Evolutionary conservation across 345 rosid genomes (phyloP).

Genomic region (Noccaea caerulescens): DNA sequence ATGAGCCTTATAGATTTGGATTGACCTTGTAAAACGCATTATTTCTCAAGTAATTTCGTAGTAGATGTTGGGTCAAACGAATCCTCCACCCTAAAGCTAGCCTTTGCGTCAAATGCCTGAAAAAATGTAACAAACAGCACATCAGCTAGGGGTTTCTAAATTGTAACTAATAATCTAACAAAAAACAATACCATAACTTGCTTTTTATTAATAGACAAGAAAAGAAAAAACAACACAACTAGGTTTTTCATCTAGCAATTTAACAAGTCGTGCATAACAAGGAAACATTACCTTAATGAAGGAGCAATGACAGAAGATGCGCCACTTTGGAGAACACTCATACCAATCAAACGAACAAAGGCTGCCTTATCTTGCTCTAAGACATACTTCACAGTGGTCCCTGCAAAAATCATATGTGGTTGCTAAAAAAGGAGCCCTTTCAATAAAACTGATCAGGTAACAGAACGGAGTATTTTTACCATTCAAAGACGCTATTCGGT

Average conservation of each 20-base stretch:
- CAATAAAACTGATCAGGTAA: constrained; percentile 16
- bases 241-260: constrained; percentile 7
- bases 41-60: constrained; percentile 82
- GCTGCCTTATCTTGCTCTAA: constrained; percentile 93
- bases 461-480: constrained; percentile 51
- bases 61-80: constrained; percentile 86
- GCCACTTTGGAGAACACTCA: constrained; percentile 92
- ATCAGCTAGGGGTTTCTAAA: background rate
- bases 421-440: constrained; percentile 1
- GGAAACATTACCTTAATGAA: constrained; percentile 67
- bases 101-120: constrained; percentile 82
- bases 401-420: constrained; percentile 51
- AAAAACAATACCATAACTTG: constrained; percentile 2
- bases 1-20: constrained; percentile 19
- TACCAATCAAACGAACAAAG: constrained; percentile 79
- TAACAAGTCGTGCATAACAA: constrained; percentile 16
- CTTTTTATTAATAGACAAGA: constrained; percentile 2
- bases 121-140: constrained; percentile 8
- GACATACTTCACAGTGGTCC: constrained; percentile 94
- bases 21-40: constrained; percentile 96
- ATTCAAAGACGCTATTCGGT: constrained; percentile 93
- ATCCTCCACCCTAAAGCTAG: constrained; percentile 98
- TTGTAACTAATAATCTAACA: constrained; percentile 14
- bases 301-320: constrained; percentile 96
- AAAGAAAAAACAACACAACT: background rate